These are phyloP conservation scores for Silybum marianum DNA, from an alignment of 129 eudicot genomes.

Conservation along the genomic window DNA sequence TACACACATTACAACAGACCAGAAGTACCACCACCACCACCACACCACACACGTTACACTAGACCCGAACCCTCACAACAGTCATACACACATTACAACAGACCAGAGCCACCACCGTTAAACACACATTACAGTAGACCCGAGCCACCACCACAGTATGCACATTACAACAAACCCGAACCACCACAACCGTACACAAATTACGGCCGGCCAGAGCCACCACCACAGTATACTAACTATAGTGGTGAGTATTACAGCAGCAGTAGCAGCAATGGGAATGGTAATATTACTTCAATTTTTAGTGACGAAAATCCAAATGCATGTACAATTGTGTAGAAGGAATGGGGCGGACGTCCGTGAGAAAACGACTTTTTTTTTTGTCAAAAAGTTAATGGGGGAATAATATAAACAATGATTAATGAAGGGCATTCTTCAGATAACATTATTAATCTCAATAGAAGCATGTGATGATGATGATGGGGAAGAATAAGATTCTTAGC, in stretches of 20 bases:
- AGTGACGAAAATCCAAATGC: conserved; percentile 97
- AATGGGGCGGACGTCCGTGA: neutral
- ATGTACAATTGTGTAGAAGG: conserved; percentile 59
- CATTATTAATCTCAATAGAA: conserved; percentile 21
- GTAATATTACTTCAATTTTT: conserved; percentile 71
- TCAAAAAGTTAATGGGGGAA: conserved; percentile 29
- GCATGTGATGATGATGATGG: conserved; percentile 35
- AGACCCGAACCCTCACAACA: conserved; percentile 44
- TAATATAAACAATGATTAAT: conserved; percentile 7
- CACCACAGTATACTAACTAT: conserved; percentile 34
- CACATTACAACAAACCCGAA: conserved; percentile 30
- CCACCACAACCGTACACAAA: conserved; percentile 19
- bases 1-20: conserved; percentile 25
- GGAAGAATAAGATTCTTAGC: conserved; percentile 58
- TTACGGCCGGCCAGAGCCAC: conserved; percentile 29
- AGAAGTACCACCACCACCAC: conserved; percentile 27
- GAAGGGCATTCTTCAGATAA: conserved; percentile 14
- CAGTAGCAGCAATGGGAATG: conserved; percentile 42
- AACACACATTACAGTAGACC: conserved; percentile 36
- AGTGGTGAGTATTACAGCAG: conserved; percentile 42
- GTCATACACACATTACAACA: conserved; percentile 24
- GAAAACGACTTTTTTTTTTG: conserved; percentile 27
- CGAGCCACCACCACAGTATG: conserved; percentile 31
- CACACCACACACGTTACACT: conserved; percentile 25
- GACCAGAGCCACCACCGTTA: conserved; percentile 26